Evolutionary conservation across 2,329 filamentous ascomycete species (phyloP).

Genomic region (Thelonectria blattea): DNA sequence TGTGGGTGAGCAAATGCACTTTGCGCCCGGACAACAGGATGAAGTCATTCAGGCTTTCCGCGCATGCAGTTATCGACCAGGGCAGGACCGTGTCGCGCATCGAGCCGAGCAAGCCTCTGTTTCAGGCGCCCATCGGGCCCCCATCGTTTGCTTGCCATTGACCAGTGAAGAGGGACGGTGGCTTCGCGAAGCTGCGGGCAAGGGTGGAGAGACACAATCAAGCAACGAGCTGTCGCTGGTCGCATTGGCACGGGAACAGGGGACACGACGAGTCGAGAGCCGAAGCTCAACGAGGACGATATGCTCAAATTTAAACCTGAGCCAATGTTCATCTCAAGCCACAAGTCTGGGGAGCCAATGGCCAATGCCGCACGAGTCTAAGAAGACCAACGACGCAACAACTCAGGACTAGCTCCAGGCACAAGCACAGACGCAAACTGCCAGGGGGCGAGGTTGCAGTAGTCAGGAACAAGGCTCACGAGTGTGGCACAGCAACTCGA

Average conservation of each 20-base stretch:
- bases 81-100: constrained; percentile 10
- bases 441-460: constrained; percentile 1
- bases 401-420: not conserved
- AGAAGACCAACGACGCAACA: too few species aligned
- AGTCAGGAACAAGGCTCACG: constrained; percentile 8
- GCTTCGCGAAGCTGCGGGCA: constrained; percentile 21
- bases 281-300: not conserved
- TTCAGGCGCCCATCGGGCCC: constrained; percentile 7
- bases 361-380: not conserved
- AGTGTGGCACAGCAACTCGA: constrained; percentile 9
- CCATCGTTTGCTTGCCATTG: constrained; percentile 2
- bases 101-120: constrained; percentile 10
- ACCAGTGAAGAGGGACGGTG: not conserved
- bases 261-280: not conserved
- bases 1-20: constrained; percentile 2
- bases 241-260: constrained; percentile 36
- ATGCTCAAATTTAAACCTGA: constrained; percentile 12
- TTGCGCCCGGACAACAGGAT: constrained; percentile 4
- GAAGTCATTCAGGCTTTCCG: constrained; percentile 3
- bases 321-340: constrained; percentile 8
- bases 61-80: not conserved
- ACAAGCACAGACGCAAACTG: constrained; percentile 1
- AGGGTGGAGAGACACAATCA: constrained; percentile 6
- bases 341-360: not conserved
- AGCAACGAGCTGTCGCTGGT: not conserved